These are phyloP conservation scores for Stylosanthes scabra DNA, from an alignment of 331 rosid genomes.

Conservation along the genomic window DNA sequence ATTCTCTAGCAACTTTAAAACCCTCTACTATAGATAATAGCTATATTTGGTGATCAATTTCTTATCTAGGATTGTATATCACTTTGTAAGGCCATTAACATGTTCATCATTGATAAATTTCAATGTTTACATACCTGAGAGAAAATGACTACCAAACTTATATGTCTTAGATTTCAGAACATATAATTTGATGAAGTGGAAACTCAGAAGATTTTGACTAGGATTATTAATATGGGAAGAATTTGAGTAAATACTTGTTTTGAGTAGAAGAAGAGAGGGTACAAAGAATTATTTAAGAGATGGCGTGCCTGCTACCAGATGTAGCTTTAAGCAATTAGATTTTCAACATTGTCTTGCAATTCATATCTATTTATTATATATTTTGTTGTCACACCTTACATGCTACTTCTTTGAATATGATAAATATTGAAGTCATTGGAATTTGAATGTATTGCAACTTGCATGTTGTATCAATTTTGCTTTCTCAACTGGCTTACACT, in stretches of 20 bases:
- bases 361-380: not conserved
- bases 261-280: slow-evolving; percentile 16
- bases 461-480: slow-evolving; percentile 6
- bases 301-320: slow-evolving; percentile 6
- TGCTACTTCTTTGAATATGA: slow-evolving; percentile 15
- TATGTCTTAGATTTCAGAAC: not conserved
- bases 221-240: slow-evolving; percentile 1
- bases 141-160: slow-evolving; percentile 1
- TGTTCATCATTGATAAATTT: slow-evolving; percentile 2
- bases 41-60: not conserved
- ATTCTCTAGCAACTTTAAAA: slow-evolving; percentile 8
- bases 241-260: slow-evolving; percentile 21
- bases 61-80: not conserved
- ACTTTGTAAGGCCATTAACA: slow-evolving; percentile 17
- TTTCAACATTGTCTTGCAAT: slow-evolving; percentile 3
- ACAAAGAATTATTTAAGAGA: not conserved
- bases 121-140: not conserved
- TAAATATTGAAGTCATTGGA: slow-evolving; percentile 15
- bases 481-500: slow-evolving; percentile 9
- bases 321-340: slow-evolving; percentile 1
- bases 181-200: slow-evolving; percentile 26
- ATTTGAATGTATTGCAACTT: slow-evolving; percentile 13
- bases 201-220: slow-evolving; percentile 3
- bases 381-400: slow-evolving; percentile 1
- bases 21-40: not conserved